Conservation (phyloP, 169 alveolate species). For the Eimeria necatrix region DNA sequence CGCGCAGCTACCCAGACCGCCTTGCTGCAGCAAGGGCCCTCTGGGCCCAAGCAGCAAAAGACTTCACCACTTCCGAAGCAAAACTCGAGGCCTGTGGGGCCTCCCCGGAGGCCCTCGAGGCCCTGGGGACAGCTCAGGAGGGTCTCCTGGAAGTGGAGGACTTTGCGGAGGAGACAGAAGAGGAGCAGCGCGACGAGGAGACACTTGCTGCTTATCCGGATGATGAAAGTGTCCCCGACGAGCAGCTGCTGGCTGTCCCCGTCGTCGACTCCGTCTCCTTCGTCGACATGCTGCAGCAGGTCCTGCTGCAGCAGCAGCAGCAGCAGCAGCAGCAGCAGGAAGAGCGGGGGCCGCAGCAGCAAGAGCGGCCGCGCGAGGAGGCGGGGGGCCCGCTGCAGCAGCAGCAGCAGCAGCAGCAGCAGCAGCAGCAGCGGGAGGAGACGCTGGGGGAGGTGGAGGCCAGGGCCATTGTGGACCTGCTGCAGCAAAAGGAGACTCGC, state of each 20-base stretch:
- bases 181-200: background rate
- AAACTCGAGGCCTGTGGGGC: background rate
- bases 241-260: too few relatives aligned
- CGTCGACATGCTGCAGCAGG: constrained; percentile 1
- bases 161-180: background rate
- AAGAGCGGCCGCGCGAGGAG: background rate
- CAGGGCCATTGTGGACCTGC: background rate
- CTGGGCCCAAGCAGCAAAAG: background rate
- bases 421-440: background rate
- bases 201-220: background rate
- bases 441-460: background rate
- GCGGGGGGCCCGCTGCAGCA: background rate
- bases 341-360: background rate
- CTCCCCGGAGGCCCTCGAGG: background rate
- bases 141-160: background rate
- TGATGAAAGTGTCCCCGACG: background rate
- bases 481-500: background rate
- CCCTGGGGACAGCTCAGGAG: background rate
- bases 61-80: background rate
- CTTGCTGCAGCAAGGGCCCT: background rate
- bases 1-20: too few relatives aligned
- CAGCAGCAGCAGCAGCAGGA: background rate
- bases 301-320: background rate
- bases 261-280: too few relatives aligned
- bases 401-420: constrained; percentile 8